A percentile compares a stretch with the other conserved stretches of the same genome.
These are phyloP conservation scores for Cantharellus cinnabarinus DNA, from an alignment of 768 basidiomycete species.

Conservation along the genomic window DNA sequence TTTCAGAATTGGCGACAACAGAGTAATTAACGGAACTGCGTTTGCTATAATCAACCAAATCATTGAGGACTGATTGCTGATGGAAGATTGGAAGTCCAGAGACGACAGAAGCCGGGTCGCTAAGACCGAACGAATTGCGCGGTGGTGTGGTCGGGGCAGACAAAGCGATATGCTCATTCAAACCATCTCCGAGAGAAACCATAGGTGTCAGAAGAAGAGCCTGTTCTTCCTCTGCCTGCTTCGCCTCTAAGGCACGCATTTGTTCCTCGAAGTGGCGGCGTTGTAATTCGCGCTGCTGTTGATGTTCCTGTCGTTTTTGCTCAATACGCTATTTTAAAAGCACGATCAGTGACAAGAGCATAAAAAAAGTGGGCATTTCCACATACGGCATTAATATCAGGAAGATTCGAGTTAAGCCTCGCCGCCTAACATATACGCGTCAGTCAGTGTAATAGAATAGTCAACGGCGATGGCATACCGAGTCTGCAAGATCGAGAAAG, in stretches of 20 bases:
- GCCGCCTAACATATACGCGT: slow-evolving; percentile 32
- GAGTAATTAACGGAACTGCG: slow-evolving; percentile 77
- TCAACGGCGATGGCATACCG: slow-evolving; percentile 33
- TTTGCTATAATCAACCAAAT: slow-evolving; percentile 28
- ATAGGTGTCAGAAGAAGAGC: slow-evolving; percentile 61
- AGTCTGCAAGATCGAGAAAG: slow-evolving; percentile 85
- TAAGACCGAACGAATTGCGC: slow-evolving; percentile 50
- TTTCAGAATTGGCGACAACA: slow-evolving; percentile 52
- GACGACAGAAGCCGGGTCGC: slow-evolving; percentile 13
- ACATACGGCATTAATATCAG: slow-evolving; percentile 72
- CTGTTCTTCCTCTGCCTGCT: slow-evolving; percentile 48
- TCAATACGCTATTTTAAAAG: slow-evolving; percentile 47
- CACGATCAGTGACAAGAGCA: not conserved
- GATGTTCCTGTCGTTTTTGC: slow-evolving; percentile 73
- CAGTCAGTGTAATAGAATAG: not conserved
- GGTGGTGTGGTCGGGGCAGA: slow-evolving; percentile 81
- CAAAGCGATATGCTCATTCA: slow-evolving; percentile 49
- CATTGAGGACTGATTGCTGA: not conserved
- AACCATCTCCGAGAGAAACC: slow-evolving; percentile 12
- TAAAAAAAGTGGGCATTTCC: not conserved
- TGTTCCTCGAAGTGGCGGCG: slow-evolving; percentile 89
- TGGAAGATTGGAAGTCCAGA: not conserved
- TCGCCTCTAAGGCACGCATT: slow-evolving; percentile 81
- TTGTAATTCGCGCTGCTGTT: slow-evolving; percentile 70
- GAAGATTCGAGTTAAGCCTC: slow-evolving; percentile 65